Evolutionary conservation across 306 rosid species (phyloP).

Genomic region (Glycine latifolia): DNA sequence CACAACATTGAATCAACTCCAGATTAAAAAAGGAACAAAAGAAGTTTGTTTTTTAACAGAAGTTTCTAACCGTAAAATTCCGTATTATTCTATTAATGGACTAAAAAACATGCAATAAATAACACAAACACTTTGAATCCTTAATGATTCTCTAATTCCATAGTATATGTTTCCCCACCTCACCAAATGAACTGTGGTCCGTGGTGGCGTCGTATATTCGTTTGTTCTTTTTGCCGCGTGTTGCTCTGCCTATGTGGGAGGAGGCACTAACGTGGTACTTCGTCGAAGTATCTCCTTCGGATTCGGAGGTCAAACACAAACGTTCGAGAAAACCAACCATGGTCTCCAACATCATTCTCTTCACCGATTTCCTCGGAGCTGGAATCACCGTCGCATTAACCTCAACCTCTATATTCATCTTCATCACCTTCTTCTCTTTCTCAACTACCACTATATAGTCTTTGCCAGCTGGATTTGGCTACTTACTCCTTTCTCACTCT

Average conservation of each 20-base stretch:
- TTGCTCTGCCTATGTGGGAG: not conserved
- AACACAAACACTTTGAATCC: too few species aligned
- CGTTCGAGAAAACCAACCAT: not conserved
- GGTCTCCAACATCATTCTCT: conserved; percentile 53
- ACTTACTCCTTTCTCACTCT: not conserved
- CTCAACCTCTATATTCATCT: not conserved
- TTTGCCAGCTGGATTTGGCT: not conserved
- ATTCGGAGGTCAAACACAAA: not conserved
- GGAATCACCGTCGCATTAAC: conserved; percentile 48
- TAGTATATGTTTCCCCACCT: not conserved
- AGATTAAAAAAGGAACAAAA: too few species aligned
- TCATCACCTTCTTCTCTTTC: not conserved
- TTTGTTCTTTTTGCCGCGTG: not conserved
- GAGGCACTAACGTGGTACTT: not conserved
- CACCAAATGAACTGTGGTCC: not conserved
- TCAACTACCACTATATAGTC: not conserved
- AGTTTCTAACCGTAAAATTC: too few species aligned
- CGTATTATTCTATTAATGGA: too few species aligned
- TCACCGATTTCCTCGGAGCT: conserved; percentile 48
- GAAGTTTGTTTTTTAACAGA: too few species aligned
- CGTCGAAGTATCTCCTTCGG: too few species aligned
- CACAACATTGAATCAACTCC: too few species aligned
- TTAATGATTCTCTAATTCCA: not conserved
- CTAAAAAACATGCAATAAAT: too few species aligned
- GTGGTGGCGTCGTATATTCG: not conserved